Percentiles rank a stretch among this genome's conserved stretches.
phyloP scores from a whole-genome alignment of 2,329 filamentous ascomycete species.

The Colletotrichum eremochloae region DNA sequence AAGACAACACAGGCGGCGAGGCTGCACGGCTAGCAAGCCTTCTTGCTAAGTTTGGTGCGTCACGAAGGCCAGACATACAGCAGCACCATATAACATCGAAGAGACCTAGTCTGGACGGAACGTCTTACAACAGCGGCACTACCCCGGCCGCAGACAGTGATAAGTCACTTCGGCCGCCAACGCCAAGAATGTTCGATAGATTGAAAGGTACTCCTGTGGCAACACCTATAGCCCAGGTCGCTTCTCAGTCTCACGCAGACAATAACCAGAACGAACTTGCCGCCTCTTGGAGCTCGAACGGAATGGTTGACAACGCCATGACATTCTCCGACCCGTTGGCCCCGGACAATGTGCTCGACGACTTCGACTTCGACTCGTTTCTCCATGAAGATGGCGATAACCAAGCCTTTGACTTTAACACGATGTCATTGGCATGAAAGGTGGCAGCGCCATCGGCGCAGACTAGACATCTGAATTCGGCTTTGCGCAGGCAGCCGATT shows the following conservation, averaged over 20 bases:
- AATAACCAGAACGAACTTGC: slow-evolving; percentile 60
- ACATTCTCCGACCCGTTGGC: slow-evolving; percentile 69
- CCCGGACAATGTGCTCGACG: slow-evolving; percentile 70
- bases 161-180: slow-evolving; percentile 69
- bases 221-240: slow-evolving; percentile 58
- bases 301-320: slow-evolving; percentile 62
- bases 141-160: slow-evolving; percentile 70
- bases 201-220: slow-evolving; percentile 55
- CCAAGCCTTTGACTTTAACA: slow-evolving; percentile 67
- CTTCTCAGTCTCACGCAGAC: slow-evolving; percentile 62
- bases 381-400: slow-evolving; percentile 68
- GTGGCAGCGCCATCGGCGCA: slow-evolving; percentile 67
- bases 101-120: slow-evolving; percentile 81
- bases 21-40: too few relatives aligned
- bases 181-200: slow-evolving; percentile 67
- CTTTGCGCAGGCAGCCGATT: not conserved
- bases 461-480: slow-evolving; percentile 56
- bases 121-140: slow-evolving; percentile 70
- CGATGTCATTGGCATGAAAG: slow-evolving; percentile 67
- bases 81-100: slow-evolving; percentile 68
- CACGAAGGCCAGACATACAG: too few relatives aligned
- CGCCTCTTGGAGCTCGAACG: slow-evolving; percentile 56
- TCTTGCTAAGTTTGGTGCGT: too few relatives aligned
- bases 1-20: too few relatives aligned
- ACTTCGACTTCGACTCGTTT: slow-evolving; percentile 78